Conservation (phyloP, 805 yeast species). For the Wickerhamomyces rabaulensis region DNA sequence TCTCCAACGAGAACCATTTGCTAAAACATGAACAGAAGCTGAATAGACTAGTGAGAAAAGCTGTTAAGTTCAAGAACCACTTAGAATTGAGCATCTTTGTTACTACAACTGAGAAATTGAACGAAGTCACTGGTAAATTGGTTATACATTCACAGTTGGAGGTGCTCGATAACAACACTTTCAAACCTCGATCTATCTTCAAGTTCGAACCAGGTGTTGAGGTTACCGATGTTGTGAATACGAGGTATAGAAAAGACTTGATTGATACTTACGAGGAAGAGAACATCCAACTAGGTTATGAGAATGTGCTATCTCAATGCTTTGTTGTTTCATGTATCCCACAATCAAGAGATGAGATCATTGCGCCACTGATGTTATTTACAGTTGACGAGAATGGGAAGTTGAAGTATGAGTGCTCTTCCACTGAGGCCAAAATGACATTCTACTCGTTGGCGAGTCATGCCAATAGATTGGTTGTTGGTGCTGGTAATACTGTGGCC, state of each 20-base stretch:
- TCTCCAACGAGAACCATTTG: background rate
- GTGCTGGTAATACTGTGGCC: conserved; percentile 27
- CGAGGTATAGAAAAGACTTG: conserved; percentile 14
- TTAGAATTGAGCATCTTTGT: conserved; percentile 18
- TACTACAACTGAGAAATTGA: conserved; percentile 10
- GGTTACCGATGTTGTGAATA: conserved; percentile 21
- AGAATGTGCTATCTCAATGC: conserved; percentile 29
- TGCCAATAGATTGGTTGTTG: conserved; percentile 24
- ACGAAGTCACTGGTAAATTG: conserved; percentile 1
- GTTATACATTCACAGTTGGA: conserved; percentile 16
- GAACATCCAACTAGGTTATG: conserved; percentile 26
- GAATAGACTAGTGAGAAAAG: conserved; percentile 13
- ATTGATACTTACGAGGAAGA: conserved; percentile 22
- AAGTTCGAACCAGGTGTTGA: conserved; percentile 19
- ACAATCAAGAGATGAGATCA: conserved; percentile 27
- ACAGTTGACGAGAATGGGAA: conserved; percentile 31
- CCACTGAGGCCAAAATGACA: conserved; percentile 14
- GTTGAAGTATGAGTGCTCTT: conserved; percentile 23
- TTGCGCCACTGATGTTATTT: conserved; percentile 28
- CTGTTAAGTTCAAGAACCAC: conserved; percentile 19
- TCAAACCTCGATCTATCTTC: conserved; percentile 13
- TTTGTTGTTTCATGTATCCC: conserved; percentile 30
- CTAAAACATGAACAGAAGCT: conserved; percentile 8
- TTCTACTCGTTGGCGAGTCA: conserved; percentile 25
- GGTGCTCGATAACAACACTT: conserved; percentile 23